These are phyloP conservation scores for Asterochloris erici DNA, from an alignment of 139 green algal genomes.

Conservation along the genomic window DNA sequence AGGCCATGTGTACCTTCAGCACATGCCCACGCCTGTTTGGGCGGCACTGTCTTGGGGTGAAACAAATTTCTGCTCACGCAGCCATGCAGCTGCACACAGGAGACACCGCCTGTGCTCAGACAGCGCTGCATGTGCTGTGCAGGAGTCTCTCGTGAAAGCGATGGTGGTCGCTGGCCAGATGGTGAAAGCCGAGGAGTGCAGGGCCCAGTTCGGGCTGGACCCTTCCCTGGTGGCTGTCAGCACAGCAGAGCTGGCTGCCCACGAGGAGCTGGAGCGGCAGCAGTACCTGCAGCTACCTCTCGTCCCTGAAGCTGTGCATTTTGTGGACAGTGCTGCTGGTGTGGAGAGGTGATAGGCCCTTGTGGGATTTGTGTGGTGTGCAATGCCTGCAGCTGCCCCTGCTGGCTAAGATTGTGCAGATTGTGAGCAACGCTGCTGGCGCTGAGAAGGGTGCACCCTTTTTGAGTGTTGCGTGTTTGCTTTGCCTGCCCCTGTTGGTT, in stretches of 20 bases:
- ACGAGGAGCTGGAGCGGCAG: background rate
- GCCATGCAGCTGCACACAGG: too few relatives aligned
- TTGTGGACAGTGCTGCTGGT: background rate
- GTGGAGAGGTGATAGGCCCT: constrained; percentile 44
- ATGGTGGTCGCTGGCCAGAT: background rate
- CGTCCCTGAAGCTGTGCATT: background rate
- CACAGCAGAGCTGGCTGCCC: background rate
- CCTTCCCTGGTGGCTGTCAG: background rate
- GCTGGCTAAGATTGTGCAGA: too few relatives aligned
- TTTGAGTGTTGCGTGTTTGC: too few relatives aligned
- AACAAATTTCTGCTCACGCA: too few relatives aligned
- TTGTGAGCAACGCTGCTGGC: too few relatives aligned
- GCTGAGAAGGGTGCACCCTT: too few relatives aligned
- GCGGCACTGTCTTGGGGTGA: too few relatives aligned
- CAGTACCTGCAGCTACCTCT: constrained; percentile 4
- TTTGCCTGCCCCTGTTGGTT: too few relatives aligned
- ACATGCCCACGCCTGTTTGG: too few relatives aligned
- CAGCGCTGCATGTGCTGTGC: background rate
- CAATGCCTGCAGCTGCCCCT: too few relatives aligned
- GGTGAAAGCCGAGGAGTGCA: background rate
- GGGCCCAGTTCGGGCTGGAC: constrained; percentile 2
- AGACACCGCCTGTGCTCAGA: too few relatives aligned
- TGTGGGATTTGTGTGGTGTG: background rate
- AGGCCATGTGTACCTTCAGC: too few relatives aligned
- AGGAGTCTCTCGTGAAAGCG: constrained; percentile 6